Evolutionary conservation across 306 rosid species (phyloP).

Genomic region (Pyrus betulifolia): DNA sequence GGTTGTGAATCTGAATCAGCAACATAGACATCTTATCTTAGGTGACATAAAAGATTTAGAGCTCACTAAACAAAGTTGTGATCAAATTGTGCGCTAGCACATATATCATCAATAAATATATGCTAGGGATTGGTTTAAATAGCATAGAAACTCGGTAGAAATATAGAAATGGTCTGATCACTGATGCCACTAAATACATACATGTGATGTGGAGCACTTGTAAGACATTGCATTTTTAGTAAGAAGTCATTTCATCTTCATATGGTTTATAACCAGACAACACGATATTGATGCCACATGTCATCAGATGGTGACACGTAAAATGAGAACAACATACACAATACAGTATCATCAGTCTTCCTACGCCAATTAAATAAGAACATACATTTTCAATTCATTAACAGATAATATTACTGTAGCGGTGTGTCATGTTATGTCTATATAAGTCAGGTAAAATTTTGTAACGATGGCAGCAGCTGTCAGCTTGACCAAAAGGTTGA

Average conservation of each 20-base stretch:
- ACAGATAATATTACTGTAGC: too few species aligned
- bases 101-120: background rate
- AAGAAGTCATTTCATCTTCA: background rate
- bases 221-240: background rate
- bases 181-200: background rate
- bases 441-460: background rate
- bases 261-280: background rate
- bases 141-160: background rate
- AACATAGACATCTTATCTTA: too few species aligned
- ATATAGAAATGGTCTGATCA: background rate
- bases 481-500: slow-evolving; percentile 44
- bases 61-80: background rate
- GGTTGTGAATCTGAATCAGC: fast-evolving
- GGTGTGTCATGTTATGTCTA: too few species aligned
- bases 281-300: background rate
- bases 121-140: background rate
- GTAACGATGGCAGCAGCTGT: slow-evolving; percentile 48
- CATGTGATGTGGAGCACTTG: background rate
- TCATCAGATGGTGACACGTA: too few species aligned
- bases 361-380: too few species aligned
- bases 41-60: background rate
- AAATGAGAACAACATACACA: too few species aligned
- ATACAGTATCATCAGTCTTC: too few species aligned
- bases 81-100: background rate
- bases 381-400: too few species aligned